A percentile compares a stretch with the other conserved stretches of the same genome.
Conservation (phyloP, 1,139 yeast species). For the Kodamaea arcana region DNA sequence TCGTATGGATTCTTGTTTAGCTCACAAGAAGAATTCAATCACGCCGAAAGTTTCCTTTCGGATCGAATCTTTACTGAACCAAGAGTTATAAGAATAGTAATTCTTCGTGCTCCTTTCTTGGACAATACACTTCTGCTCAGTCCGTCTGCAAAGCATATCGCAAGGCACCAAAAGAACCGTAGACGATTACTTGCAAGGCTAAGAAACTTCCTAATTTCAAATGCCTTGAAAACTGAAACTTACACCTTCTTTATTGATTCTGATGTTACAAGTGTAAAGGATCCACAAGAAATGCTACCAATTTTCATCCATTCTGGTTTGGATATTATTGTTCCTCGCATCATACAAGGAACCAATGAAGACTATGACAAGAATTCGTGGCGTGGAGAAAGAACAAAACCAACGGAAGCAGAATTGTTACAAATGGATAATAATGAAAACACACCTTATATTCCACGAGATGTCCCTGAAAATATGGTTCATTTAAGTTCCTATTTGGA, state of each 20-base stretch:
- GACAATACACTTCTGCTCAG: conserved; percentile 21
- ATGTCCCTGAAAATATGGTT: conserved; percentile 25
- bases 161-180: conserved; percentile 27
- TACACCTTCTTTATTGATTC: conserved; percentile 45
- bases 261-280: conserved; percentile 32
- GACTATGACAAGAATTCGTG: conserved; percentile 47
- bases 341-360: conserved; percentile 25
- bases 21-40: conserved; percentile 20
- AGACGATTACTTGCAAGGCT: conserved; percentile 33
- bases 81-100: conserved; percentile 16
- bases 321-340: conserved; percentile 43
- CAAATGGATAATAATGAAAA: conserved; percentile 29
- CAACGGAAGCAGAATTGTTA: conserved; percentile 28
- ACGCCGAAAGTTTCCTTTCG: conserved; percentile 12
- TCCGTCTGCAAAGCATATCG: conserved; percentile 27
- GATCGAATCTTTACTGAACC: neutral
- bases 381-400: conserved; percentile 41
- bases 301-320: conserved; percentile 28
- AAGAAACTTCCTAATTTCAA: conserved; percentile 32
- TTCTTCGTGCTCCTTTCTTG: conserved; percentile 31
- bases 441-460: conserved; percentile 38
- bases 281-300: conserved; percentile 21
- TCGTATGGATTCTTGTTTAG: conserved; percentile 31
- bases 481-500: conserved; percentile 28
- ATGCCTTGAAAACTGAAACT: conserved; percentile 26